Evolutionary conservation across 148 eudicot species (phyloP).

Genomic region (Linanthus parryae): DNA sequence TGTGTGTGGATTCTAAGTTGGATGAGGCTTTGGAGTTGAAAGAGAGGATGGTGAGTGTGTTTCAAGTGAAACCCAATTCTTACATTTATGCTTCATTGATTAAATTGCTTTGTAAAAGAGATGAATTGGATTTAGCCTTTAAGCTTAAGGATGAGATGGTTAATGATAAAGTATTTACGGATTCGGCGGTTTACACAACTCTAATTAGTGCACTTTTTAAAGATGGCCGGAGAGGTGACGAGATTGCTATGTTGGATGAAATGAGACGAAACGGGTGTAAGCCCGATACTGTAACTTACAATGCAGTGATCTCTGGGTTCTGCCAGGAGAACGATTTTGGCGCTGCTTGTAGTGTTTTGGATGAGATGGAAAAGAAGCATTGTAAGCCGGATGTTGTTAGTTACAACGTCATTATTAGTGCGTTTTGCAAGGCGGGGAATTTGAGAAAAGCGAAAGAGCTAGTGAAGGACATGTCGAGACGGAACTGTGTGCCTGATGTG

Average conservation of each 20-base stretch:
- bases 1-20: conserved; percentile 35
- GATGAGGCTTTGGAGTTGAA: conserved; percentile 51
- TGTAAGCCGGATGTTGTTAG: conserved; percentile 56
- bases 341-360: conserved; percentile 34
- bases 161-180: conserved; percentile 20
- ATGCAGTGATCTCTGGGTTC: conserved; percentile 54
- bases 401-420: conserved; percentile 44
- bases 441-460: conserved; percentile 41
- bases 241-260: conserved; percentile 39
- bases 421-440: conserved; percentile 37
- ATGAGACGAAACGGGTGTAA: conserved; percentile 45
- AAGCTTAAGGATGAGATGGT: conserved; percentile 62
- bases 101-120: conserved; percentile 52
- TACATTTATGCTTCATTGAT: conserved; percentile 49
- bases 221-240: conserved; percentile 48
- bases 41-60: conserved; percentile 38
- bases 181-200: conserved; percentile 40
- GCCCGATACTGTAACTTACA: conserved; percentile 43
- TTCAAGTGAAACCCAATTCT: conserved; percentile 35
- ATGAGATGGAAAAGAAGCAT: conserved; percentile 43
- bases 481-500: conserved; percentile 62
- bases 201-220: conserved; percentile 56
- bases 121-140: conserved; percentile 36
- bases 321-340: conserved; percentile 50
- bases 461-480: conserved; percentile 65